Percentiles rank a stretch among this genome's conserved stretches.
Evolutionary conservation across 148 eudicot species (phyloP).

Genomic region (Rhododendron williamsianum): DNA sequence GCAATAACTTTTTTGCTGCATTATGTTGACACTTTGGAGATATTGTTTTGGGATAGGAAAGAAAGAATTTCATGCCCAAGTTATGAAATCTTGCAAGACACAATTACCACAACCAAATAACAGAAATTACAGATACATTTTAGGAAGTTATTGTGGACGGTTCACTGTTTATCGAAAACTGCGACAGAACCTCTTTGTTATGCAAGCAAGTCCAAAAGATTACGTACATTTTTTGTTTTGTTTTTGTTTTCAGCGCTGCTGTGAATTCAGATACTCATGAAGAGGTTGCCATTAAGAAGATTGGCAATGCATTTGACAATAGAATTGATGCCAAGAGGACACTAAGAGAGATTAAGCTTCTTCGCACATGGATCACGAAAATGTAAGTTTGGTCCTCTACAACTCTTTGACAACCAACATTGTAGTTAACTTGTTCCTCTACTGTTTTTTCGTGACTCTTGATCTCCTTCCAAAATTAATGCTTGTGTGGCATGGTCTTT

Average conservation of each 20-base stretch:
- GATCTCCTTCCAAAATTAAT: background rate
- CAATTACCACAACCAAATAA: background rate
- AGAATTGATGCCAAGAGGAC: constrained; percentile 77
- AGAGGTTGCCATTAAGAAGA: constrained; percentile 86
- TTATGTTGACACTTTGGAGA: background rate
- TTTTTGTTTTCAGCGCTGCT: constrained; percentile 52
- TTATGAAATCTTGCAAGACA: background rate
- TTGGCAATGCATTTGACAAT: constrained; percentile 81
- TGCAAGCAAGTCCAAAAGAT: background rate
- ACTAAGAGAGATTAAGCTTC: constrained; percentile 73
- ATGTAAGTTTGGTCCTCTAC: constrained; percentile 30
- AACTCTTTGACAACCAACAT: background rate
- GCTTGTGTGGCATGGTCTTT: background rate
- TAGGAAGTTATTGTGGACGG: background rate
- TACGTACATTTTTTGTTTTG: background rate
- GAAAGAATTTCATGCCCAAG: background rate
- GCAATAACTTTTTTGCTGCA: background rate
- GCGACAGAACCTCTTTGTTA: background rate
- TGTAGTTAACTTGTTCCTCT: background rate
- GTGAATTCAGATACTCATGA: constrained; percentile 60
- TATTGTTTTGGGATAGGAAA: background rate
- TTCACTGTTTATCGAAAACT: background rate
- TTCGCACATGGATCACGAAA: constrained; percentile 74
- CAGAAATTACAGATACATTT: too few species aligned
- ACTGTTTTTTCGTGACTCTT: background rate